Base-by-base conservation (phyloP, 805 yeast species). In the Cyberlindnera japonica region DNA sequence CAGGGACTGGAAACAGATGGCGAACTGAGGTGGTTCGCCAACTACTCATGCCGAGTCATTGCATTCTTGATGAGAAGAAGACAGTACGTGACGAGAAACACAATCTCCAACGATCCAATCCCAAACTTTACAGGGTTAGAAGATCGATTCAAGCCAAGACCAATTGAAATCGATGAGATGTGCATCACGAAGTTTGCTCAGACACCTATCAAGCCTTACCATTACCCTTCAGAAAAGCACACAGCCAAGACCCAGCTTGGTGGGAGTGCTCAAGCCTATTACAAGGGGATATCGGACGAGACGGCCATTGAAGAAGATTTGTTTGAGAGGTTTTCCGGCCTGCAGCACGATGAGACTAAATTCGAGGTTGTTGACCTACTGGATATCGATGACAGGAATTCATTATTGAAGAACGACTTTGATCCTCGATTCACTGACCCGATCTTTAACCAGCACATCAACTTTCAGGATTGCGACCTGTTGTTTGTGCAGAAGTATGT, bases 371-470 rank as follows among this genome's bases (percentile, higher is more conserved):
- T 44, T 2, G 42, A 53, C 19, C 11, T 45, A 6, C 20, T 44
- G 3, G 47, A 54, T 22, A 33, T 41, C 12, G 22, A 42, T 23
- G 25, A 34, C 11, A 19, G 33, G 7, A 55, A 55, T 0, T 24
- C 44, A 1, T 19, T 56, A 13, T 31, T 55, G 18, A 37, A 40
- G 3, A 24, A 24, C 3, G 61, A 56, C 33, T 54, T 34, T 38
- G 59, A 56, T 36, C 59, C 61, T 19, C 40, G 58, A 19, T 48
- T 26, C 33, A 41, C 29, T 3, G 61, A 55, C 29, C 53, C 57
- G 9, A 31, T 51, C 6, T 56, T 47, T 39, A 40, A 41, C 6
- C 37, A 33, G 11, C 12, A 18, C 1, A 26, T 49, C 16, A 40
- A 44, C 11, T 49, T 45, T 40, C 55, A 46, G 12, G 18, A 31